Base-by-base conservation (phyloP, 2,329 filamentous ascomycete genomes). In the Mycogone perniciosa region DNA sequence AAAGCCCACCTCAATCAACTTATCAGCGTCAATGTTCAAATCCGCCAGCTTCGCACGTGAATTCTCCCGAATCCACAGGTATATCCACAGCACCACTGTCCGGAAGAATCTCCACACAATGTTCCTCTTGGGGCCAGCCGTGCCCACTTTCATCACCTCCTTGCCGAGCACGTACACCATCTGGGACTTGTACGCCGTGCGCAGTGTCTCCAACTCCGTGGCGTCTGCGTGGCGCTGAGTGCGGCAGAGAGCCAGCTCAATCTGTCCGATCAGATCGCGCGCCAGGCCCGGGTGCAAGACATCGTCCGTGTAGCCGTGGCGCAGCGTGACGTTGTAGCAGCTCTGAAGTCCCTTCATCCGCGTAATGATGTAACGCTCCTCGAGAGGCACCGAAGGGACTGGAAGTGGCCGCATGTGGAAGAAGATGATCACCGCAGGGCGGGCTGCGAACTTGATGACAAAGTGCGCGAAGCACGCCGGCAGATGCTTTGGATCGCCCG, bases 231-330 rank as follows among this genome's bases (percentile, higher is more conserved):
- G 56, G 39, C 65, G 41, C 38, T 20, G 42, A 29, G 27, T 58
- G 39, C 68, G 64, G 0, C 74, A 67, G 31, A 84, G 65, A 51
- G 73, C 79, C 6, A 75, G 72, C 26, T 86, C 69, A 52, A 86
- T 76, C 49, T 84, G 75, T 47, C 77, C 77, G 31, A 88, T 75
- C 2, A 85, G 62, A 1, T 72, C 68, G 0, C 75, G 57, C 8
- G 61, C 83, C 6, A 89, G 72, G 51, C 86, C 79, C 0, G 79
- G 79, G 0, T 79, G 84, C 42, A 89, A 75, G 30, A 88, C 77
- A 54, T 85, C 78, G 58, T 90, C 86, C 65, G 80, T 85, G 64
- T 86, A 90, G 1, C 86, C 86, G 60, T 89, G 83, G 9, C 85
- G 79, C 2, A 88, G 74, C 2, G 85, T 80, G 7, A 89, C 71